Percentiles rank a stretch among this genome's conserved stretches.
phyloP scores from a whole-genome alignment of 1,139 yeast genomes.

The Pichia sp. region DNA sequence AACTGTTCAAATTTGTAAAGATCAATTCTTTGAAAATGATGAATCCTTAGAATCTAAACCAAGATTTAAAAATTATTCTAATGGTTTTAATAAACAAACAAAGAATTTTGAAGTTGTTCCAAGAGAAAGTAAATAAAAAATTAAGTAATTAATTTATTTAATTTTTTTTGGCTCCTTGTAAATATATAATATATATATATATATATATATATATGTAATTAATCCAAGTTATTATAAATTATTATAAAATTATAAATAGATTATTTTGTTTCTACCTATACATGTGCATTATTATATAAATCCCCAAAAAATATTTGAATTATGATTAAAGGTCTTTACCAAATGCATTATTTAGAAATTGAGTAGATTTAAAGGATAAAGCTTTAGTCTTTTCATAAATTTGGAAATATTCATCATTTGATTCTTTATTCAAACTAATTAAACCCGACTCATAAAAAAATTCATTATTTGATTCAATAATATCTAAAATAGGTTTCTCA shows the following conservation, averaged over 20 bases:
- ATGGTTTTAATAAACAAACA: slow-evolving; percentile 28
- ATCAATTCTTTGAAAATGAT: slow-evolving; percentile 41
- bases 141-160: background rate
- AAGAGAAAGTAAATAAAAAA: slow-evolving; percentile 17
- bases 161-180: background rate
- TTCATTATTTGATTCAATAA: slow-evolving; percentile 10
- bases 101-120: slow-evolving; percentile 28
- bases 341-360: slow-evolving; percentile 39
- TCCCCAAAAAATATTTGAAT: too few relatives aligned
- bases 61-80: slow-evolving; percentile 24
- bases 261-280: too few relatives aligned
- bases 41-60: slow-evolving; percentile 21
- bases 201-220: background rate
- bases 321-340: slow-evolving; percentile 10
- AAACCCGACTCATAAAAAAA: slow-evolving; percentile 10
- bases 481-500: slow-evolving; percentile 7
- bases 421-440: slow-evolving; percentile 42
- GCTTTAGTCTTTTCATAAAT: slow-evolving; percentile 58
- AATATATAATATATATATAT: slow-evolving; percentile 3
- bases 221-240: background rate
- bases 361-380: slow-evolving; percentile 49
- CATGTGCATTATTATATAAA: too few relatives aligned
- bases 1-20: slow-evolving; percentile 62
- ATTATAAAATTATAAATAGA: background rate
- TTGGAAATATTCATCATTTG: slow-evolving; percentile 47